phyloP scores from a whole-genome alignment of 192 early-diverging fungal species.

The Linnemannia hyalina region DNA sequence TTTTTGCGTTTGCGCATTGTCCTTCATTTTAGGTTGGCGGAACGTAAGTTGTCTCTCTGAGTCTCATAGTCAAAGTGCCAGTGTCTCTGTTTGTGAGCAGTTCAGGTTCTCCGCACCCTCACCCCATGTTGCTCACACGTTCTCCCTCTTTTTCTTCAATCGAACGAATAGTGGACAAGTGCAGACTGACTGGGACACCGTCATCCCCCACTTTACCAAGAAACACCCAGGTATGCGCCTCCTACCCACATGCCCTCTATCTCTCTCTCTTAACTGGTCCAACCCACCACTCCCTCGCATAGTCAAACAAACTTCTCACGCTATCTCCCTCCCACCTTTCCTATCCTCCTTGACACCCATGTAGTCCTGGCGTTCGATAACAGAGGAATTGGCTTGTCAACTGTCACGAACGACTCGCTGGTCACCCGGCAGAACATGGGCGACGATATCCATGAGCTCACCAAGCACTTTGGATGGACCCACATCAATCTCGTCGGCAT shows the following conservation, averaged over 20 bases:
- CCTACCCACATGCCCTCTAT: background rate
- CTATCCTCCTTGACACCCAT: background rate
- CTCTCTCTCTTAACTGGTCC: too few relatives aligned
- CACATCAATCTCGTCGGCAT: slow-evolving; percentile 4
- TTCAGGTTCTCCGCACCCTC: too few relatives aligned
- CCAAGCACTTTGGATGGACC: slow-evolving; percentile 9
- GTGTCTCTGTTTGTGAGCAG: background rate
- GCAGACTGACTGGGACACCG: slow-evolving; percentile 7
- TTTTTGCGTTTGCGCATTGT: background rate
- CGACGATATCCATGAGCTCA: background rate
- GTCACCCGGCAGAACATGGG: slow-evolving; percentile 9
- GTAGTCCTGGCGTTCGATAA: slow-evolving; percentile 1
- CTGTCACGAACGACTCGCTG: background rate
- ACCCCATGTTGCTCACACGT: background rate
- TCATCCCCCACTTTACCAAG: slow-evolving; percentile 5
- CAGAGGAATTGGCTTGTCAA: slow-evolving; percentile 12
- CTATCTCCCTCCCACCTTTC: background rate
- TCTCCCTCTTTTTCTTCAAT: too few relatives aligned
- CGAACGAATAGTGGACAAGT: slow-evolving; percentile 5
- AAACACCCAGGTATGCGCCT: background rate
- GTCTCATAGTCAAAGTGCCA: background rate
- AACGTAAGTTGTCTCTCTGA: background rate
- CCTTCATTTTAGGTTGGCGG: slow-evolving; percentile 2
- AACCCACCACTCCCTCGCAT: too few relatives aligned
- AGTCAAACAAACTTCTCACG: too few relatives aligned